Evolutionary conservation across 1,139 yeast genomes (phyloP).

Genomic region (Yamadazyma siamensis): DNA sequence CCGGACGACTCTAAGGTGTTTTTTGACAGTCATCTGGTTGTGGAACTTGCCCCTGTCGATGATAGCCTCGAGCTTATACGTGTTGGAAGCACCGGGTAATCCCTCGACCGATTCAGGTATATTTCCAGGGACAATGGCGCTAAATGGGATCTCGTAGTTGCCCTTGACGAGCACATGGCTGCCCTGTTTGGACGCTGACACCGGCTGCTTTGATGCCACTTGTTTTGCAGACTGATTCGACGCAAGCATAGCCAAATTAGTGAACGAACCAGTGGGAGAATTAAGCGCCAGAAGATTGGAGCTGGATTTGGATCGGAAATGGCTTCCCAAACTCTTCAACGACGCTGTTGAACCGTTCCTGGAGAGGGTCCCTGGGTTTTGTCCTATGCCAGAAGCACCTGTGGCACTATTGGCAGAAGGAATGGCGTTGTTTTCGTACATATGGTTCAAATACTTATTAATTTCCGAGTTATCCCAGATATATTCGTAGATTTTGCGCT

Average conservation of each 20-base stretch:
- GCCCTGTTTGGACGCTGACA: conserved; percentile 5
- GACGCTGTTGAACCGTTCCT: conserved; percentile 33
- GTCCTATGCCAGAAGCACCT: background rate
- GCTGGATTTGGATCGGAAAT: conserved; percentile 31
- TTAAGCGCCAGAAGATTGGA: conserved; percentile 16
- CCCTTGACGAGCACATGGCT: conserved; percentile 55
- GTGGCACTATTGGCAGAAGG: background rate
- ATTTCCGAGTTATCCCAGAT: conserved; percentile 71
- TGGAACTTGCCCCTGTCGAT: conserved; percentile 83
- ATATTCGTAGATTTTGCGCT: conserved; percentile 68
- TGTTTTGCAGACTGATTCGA: conserved; percentile 3
- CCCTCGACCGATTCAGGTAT: conserved; percentile 91
- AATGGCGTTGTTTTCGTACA: conserved; percentile 22
- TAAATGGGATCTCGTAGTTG: conserved; percentile 88
- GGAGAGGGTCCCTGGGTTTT: conserved; percentile 10
- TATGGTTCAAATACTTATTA: conserved; percentile 24
- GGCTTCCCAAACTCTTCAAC: conserved; percentile 27
- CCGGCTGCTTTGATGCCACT: too few relatives aligned
- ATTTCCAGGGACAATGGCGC: conserved; percentile 79
- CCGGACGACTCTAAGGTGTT: conserved; percentile 78
- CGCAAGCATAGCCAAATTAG: conserved; percentile 10
- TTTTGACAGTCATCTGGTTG: conserved; percentile 60
- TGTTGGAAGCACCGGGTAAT: conserved; percentile 76
- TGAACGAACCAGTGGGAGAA: conserved; percentile 14
- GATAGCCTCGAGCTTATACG: conserved; percentile 73